Conservation (phyloP, 495 filamentous ascomycete genomes). For the Letharia lupina region DNA sequence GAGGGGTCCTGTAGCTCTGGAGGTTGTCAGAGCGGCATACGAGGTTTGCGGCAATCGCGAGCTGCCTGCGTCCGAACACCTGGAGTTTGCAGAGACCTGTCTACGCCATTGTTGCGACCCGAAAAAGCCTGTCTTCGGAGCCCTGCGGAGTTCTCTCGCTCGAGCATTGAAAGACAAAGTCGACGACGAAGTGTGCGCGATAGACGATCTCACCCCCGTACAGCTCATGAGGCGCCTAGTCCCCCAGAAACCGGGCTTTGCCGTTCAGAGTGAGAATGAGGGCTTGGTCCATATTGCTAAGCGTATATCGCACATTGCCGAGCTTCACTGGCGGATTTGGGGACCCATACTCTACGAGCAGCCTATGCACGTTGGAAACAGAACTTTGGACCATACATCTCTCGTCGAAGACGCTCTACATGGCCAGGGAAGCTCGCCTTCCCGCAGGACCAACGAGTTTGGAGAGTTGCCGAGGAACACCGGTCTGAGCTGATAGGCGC, state of each 20-base stretch:
- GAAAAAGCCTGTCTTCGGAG: background rate
- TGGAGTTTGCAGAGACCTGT: background rate
- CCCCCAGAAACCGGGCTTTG: background rate
- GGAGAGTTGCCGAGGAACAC: background rate
- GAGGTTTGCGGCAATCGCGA: slow-evolving; percentile 1
- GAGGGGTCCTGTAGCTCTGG: slow-evolving; percentile 13
- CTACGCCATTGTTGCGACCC: slow-evolving; percentile 9
- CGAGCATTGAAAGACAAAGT: background rate
- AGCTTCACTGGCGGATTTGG: slow-evolving; percentile 86
- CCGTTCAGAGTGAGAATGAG: background rate
- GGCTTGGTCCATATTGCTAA: slow-evolving; percentile 47
- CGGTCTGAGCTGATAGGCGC: background rate
- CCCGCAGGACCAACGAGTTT: background rate
- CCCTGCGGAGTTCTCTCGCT: background rate
- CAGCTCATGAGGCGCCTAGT: slow-evolving; percentile 15
- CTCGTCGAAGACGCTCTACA: background rate
- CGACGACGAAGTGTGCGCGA: slow-evolving; percentile 7
- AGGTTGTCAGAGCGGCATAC: slow-evolving; percentile 18
- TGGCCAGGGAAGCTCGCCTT: background rate
- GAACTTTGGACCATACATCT: background rate
- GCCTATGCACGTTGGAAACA: background rate
- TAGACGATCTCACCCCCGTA: slow-evolving; percentile 10
- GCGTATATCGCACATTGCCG: slow-evolving; percentile 67
- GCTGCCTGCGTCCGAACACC: slow-evolving; percentile 5
- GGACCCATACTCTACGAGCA: slow-evolving; percentile 54